phyloP scores from a whole-genome alignment of 2,329 filamentous ascomycete species.

The Sporothrix inflata region DNA sequence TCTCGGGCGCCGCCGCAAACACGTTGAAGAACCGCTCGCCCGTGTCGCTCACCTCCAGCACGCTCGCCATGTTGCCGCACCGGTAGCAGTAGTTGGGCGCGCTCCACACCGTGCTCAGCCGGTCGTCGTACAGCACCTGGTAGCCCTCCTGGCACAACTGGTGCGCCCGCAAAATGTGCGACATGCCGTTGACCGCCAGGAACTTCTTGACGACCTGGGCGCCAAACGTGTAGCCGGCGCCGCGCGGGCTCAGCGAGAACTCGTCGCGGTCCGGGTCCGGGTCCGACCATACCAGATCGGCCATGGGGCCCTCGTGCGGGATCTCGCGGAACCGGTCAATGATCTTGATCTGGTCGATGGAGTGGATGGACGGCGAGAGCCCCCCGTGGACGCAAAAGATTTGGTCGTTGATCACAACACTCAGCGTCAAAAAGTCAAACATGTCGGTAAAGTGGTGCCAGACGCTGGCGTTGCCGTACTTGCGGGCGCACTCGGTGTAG shows the following conservation, averaged over 20 bases:
- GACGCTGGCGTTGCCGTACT: conserved; percentile 97
- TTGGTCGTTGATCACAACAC: conserved; percentile 97
- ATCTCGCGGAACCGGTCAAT: conserved; percentile 99
- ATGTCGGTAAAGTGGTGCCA: conserved; percentile 99
- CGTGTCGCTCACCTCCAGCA: conserved; percentile 91
- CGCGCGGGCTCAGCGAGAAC: conserved; percentile 89
- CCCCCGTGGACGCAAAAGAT: conserved; percentile 98
- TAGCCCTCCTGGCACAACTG: conserved; percentile 98
- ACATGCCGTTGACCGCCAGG: conserved; percentile 95
- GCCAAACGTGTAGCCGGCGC: conserved; percentile 96
- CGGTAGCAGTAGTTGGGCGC: conserved; percentile 95
- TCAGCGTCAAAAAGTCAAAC: conserved; percentile 97
- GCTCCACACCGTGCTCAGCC: conserved; percentile 95
- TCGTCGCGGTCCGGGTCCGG: conserved; percentile 97
- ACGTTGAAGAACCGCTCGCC: conserved; percentile 97
- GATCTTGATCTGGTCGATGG: conserved; percentile 99
- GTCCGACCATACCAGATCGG: conserved; percentile 98
- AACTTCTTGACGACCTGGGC: conserved; percentile 99
- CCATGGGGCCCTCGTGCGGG: conserved; percentile 98
- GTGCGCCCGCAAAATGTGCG: conserved; percentile 95
- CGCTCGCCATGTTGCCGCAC: conserved; percentile 96
- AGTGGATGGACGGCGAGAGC: conserved; percentile 88
- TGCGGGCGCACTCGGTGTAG: conserved; percentile 96
- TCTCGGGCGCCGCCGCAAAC: conserved; percentile 94
- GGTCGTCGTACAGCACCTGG: conserved; percentile 94